A percentile compares a stretch with the other conserved stretches of the same genome.
These are phyloP conservation scores for Ceratocystis eucalypticola DNA, from an alignment of 2,329 filamentous ascomycete species.

Conservation along the genomic window DNA sequence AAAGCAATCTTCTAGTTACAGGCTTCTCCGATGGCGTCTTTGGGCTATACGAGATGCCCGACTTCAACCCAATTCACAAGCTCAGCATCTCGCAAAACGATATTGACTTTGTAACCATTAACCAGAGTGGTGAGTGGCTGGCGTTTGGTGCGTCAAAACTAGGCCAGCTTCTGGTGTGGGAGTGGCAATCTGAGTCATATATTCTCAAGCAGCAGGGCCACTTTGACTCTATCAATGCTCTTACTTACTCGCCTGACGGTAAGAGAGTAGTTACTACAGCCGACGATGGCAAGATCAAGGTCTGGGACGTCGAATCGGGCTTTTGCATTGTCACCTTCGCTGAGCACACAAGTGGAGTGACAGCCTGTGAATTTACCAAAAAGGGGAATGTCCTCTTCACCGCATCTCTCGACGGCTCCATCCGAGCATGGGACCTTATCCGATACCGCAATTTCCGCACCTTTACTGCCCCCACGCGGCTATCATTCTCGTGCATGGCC, in stretches of 20 bases:
- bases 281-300: conserved; percentile 96
- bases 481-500: conserved; percentile 87
- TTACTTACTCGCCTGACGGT: conserved; percentile 87
- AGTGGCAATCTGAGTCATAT: conserved; percentile 99
- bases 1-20: conserved; percentile 82
- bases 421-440: conserved; percentile 91
- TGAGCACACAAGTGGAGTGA: conserved; percentile 88
- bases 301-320: conserved; percentile 92
- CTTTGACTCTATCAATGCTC: conserved; percentile 85
- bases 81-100: conserved; percentile 89
- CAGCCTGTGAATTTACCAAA: conserved; percentile 87
- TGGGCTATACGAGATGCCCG: conserved; percentile 86
- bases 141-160: conserved; percentile 92
- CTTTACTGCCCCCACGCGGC: conserved; percentile 80
- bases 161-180: conserved; percentile 95
- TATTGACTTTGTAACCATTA: conserved; percentile 89
- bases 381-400: conserved; percentile 94
- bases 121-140: conserved; percentile 89
- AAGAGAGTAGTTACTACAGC: conserved; percentile 85
- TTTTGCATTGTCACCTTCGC: conserved; percentile 98
- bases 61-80: conserved; percentile 90
- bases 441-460: conserved; percentile 95
- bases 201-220: conserved; percentile 97
- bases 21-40: conserved; percentile 94
- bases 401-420: conserved; percentile 81